These are phyloP conservation scores for Salvia splendens DNA, from an alignment of 257 asterid genomes.

Conservation along the genomic window DNA sequence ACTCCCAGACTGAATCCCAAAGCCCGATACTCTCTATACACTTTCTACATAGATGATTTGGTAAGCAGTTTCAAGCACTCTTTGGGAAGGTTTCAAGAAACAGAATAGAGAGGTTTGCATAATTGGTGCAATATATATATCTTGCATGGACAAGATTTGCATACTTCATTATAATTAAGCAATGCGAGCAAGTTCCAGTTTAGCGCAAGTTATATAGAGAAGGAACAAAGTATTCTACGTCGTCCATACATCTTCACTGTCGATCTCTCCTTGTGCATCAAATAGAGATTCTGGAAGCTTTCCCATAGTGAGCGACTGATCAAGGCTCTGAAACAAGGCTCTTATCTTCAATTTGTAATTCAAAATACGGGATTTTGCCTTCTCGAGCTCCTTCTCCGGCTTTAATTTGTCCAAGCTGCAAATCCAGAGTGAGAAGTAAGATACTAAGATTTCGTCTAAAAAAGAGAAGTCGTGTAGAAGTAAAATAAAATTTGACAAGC, in stretches of 20 bases:
- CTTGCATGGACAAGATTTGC: constrained; percentile 20
- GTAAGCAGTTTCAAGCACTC: background rate
- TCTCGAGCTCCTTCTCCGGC: constrained; percentile 98
- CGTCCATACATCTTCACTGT: constrained; percentile 90
- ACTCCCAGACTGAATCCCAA: constrained; percentile 1
- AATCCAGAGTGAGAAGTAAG: constrained; percentile 29
- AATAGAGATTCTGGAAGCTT: constrained; percentile 77
- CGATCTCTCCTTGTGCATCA: constrained; percentile 82
- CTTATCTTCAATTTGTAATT: constrained; percentile 81
- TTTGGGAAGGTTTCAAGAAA: constrained; percentile 15
- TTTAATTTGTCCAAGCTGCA: constrained; percentile 89
- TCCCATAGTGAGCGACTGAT: constrained; percentile 64
- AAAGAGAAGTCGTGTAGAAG: background rate
- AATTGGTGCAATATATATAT: constrained; percentile 6
- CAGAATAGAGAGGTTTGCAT: constrained; percentile 27
- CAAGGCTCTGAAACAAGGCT: constrained; percentile 78
- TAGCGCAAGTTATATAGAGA: constrained; percentile 25
- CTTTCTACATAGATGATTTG: constrained; percentile 9
- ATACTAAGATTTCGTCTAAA: background rate
- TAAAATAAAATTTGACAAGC: constrained; percentile 10
- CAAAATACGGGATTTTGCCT: constrained; percentile 77
- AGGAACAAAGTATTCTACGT: constrained; percentile 18
- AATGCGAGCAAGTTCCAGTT: constrained; percentile 21
- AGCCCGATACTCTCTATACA: constrained; percentile 4
- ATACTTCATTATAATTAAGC: constrained; percentile 13